Conservation (phyloP, 768 basidiomycete genomes). For the Inosperma sp. region DNA sequence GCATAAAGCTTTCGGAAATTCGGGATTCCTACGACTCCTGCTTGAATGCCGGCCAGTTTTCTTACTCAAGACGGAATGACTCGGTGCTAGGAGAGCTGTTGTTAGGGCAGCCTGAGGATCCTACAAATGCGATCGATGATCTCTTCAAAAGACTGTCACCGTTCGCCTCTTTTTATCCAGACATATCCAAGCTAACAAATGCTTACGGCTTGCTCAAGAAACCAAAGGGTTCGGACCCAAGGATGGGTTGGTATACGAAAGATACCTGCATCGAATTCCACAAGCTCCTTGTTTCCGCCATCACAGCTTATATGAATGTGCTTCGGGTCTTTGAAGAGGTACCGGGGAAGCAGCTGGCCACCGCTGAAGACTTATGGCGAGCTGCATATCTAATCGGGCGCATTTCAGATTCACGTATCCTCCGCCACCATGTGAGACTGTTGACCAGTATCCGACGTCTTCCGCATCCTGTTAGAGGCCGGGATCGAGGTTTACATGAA, state of each 20-base stretch:
- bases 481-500: neutral
- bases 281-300: neutral
- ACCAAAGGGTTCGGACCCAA: neutral
- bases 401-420: neutral
- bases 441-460: neutral
- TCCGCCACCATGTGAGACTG: neutral
- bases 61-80: neutral
- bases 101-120: neutral
- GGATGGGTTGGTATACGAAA: neutral
- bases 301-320: neutral
- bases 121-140: neutral
- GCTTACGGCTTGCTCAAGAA: neutral
- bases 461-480: neutral
- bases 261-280: neutral
- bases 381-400: neutral
- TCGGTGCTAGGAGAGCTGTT: neutral
- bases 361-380: neutral
- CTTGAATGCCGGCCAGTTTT: neutral
- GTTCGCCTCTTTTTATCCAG: neutral
- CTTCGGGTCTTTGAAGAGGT: neutral
- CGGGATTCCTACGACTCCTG: neutral
- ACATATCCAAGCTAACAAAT: neutral
- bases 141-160: conserved; percentile 1
- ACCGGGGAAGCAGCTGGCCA: neutral
- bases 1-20: neutral